Evolutionary conservation across 495 filamentous ascomycete species (phyloP), one percentile per base, ranked within the genome.

Genomic region (Venustampulla echinocandica): DNA sequence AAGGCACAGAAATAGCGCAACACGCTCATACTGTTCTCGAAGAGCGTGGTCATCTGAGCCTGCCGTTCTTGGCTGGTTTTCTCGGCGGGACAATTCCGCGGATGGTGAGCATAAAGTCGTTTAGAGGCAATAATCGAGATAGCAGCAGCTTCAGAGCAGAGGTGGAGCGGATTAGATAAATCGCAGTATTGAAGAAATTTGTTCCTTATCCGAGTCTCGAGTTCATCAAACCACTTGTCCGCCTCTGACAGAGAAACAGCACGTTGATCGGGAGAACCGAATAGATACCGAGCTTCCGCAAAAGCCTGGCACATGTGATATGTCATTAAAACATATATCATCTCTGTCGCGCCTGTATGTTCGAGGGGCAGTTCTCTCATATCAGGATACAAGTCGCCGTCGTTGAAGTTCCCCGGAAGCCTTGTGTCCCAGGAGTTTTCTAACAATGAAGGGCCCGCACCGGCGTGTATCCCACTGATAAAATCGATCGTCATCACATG

Each of bases 401-500:
- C 40, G 17, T 54, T 45, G 20, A 58, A 39, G 46, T 56, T 45
- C 17, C 27, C 19, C 15, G 43, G 53, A 33, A 60, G 45, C 17
- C 28, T 56, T 17, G 38, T 43, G 14, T 50, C 35, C 19, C 46
- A 56, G 30, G 3, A 43, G 10, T 41, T 54, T 28, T 49, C 55
- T 7, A 34, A 7, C 4, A 36, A 11, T 21, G 63, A 69, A 61
- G 17, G 82, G 76, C 46, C 84, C 79, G 48, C 70, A 81, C 10
- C 77, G 72, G 22, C 83, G 76, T 2, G 90, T 63, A 36, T 72
- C 75, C 55, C 90, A 87, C 0, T 78, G 17, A 82, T 73, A 6
- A 79, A 65, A 60, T 94, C 87, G 40, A 92, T 59, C 15, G 86
- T 64, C 55, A 75, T 80, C 10, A 93, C 74, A 24, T 82, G 76